Conservation (phyloP, 768 basidiomycete genomes). For the Rickenella mellea region DNA sequence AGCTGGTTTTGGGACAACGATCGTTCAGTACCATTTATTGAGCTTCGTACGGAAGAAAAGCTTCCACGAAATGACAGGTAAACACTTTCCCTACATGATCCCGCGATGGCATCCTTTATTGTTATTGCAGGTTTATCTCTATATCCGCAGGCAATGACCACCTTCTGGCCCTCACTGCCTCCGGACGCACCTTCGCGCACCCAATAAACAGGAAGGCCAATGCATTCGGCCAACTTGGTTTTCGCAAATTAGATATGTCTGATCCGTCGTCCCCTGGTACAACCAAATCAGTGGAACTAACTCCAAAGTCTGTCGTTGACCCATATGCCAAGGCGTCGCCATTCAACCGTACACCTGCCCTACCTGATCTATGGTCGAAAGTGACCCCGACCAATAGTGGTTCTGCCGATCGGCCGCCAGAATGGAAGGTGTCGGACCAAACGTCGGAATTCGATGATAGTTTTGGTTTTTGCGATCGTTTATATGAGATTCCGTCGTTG, state of each 20-base stretch:
- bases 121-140: conserved; percentile 46
- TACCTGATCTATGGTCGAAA: no score
- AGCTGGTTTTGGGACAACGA: conserved; percentile 51
- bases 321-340: conserved; percentile 40
- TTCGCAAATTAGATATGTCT: conserved; percentile 50
- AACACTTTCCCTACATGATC: conserved; percentile 4
- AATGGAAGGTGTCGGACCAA: conserved; percentile 17
- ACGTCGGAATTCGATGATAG: conserved; percentile 24
- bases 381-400: conserved; percentile 3
- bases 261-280: conserved; percentile 21
- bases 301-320: conserved; percentile 45
- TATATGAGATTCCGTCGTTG: conserved; percentile 75
- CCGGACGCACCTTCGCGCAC: conserved; percentile 70
- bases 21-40: conserved; percentile 43
- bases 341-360: conserved; percentile 21
- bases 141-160: conserved; percentile 69
- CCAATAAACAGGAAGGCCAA: conserved; percentile 73
- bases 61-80: conserved; percentile 64
- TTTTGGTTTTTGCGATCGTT: conserved; percentile 55
- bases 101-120: background rate
- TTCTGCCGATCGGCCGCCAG: conserved; percentile 20
- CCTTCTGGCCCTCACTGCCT: conserved; percentile 59
- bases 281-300: conserved; percentile 34
- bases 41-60: conserved; percentile 47
- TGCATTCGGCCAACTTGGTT: conserved; percentile 74